Evolutionary conservation across 768 basidiomycete genomes (phyloP).

Genomic region (Suillus occidentalis): DNA sequence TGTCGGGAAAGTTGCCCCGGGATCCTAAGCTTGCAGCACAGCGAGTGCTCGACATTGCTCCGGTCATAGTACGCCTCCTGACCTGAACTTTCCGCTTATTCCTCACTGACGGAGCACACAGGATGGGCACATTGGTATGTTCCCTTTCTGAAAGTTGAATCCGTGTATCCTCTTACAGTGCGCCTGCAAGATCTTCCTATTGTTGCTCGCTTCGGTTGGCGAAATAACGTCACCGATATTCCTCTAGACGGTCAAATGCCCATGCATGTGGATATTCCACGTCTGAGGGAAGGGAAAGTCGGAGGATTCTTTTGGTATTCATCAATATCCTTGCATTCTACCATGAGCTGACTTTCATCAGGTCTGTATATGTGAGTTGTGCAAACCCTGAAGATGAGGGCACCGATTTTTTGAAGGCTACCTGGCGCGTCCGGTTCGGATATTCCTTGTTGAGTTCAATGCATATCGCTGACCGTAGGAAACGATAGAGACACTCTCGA

Average conservation of each 20-base stretch:
- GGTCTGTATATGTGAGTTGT: constrained; percentile 74
- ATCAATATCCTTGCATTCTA: not conserved
- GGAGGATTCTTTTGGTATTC: constrained; percentile 92
- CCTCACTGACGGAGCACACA: constrained; percentile 22
- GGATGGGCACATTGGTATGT: constrained; percentile 71
- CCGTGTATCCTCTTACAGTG: not conserved
- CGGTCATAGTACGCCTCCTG: constrained; percentile 59
- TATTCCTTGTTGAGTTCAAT: not conserved
- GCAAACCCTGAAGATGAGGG: constrained; percentile 47
- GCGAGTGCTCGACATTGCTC: constrained; percentile 57
- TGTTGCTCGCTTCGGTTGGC: constrained; percentile 55
- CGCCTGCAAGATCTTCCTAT: constrained; percentile 65
- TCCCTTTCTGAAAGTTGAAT: not conserved
- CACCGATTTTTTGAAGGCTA: constrained; percentile 54
- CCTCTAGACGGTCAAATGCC: constrained; percentile 58
- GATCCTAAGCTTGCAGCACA: constrained; percentile 62
- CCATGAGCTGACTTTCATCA: not conserved
- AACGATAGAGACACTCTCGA: constrained; percentile 78
- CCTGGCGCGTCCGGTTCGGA: constrained; percentile 53
- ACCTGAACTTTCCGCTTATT: not conserved
- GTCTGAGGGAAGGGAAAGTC: constrained; percentile 73
- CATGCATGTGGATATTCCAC: constrained; percentile 87
- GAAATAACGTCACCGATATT: constrained; percentile 76
- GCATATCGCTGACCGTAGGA: not conserved
- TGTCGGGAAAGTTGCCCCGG: constrained; percentile 51